phyloP scores from a whole-genome alignment of 768 basidiomycete genomes.

The Hirschioporus abietinus region DNA sequence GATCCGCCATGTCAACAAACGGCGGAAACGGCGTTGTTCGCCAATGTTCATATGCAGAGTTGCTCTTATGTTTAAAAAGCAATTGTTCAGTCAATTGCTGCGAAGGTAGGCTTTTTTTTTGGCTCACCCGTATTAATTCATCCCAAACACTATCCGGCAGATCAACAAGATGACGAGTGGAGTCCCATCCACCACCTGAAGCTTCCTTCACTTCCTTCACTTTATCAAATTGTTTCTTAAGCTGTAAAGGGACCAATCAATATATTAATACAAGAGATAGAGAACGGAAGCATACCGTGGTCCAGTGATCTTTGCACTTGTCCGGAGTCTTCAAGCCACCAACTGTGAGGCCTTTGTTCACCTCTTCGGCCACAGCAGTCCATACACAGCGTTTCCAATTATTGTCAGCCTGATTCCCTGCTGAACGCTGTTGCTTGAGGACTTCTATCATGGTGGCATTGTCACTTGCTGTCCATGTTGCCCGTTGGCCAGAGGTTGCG shows the following conservation, averaged over 20 bases:
- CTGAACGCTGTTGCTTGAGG: no score
- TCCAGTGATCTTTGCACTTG: no score
- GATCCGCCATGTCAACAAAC: conserved; percentile 10
- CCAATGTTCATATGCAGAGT: conserved; percentile 16
- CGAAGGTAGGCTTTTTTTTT: conserved; percentile 5
- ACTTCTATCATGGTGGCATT: no score
- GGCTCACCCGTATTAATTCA: conserved; percentile 14
- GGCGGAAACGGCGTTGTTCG: conserved; percentile 11
- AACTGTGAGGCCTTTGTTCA: no score
- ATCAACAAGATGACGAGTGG: not conserved
- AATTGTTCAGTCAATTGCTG: conserved; percentile 6
- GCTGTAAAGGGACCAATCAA: conserved; percentile 5
- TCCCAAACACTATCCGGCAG: conserved; percentile 10
- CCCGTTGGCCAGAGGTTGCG: no score
- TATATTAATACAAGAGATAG: no score
- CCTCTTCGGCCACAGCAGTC: no score
- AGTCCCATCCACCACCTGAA: conserved; percentile 14
- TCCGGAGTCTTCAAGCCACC: no score
- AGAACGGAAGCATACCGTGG: no score
- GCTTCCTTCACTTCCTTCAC: conserved; percentile 14
- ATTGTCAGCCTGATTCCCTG: no score
- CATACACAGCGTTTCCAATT: no score
- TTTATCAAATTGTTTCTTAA: conserved; percentile 14
- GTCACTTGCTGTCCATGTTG: no score
- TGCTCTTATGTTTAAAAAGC: not conserved